A percentile compares a stretch with the other conserved stretches of the same genome.
Evolutionary conservation across 768 basidiomycete species (phyloP).

Genomic region (Leccinum truebloodii): DNA sequence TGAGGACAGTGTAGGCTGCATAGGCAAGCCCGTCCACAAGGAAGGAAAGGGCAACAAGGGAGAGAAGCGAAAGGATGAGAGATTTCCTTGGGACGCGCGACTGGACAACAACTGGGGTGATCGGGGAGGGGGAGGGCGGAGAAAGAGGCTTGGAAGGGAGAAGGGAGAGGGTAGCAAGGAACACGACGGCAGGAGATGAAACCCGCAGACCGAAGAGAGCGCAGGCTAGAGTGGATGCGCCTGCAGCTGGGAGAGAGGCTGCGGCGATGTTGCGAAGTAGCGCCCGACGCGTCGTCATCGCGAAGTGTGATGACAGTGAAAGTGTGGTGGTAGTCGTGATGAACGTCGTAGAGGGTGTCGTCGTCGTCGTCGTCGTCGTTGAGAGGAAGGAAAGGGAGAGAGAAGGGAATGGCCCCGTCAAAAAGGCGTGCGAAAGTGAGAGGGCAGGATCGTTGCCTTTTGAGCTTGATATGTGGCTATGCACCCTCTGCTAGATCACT

Average conservation of each 20-base stretch:
- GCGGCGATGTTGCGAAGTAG: constrained; percentile 23
- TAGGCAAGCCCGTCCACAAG: constrained; percentile 77
- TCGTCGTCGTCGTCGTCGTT: constrained; percentile 31
- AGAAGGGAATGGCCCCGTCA: constrained; percentile 24
- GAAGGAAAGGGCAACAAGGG: constrained; percentile 70
- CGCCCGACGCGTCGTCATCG: constrained; percentile 29
- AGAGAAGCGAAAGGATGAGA: constrained; percentile 70
- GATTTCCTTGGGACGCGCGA: constrained; percentile 72
- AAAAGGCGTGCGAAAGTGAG: constrained; percentile 33
- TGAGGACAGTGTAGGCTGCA: constrained; percentile 61
- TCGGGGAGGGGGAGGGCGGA: constrained; percentile 53
- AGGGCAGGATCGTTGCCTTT: constrained; percentile 30
- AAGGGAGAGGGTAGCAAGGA: constrained; percentile 63
- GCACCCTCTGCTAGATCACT: constrained; percentile 1
- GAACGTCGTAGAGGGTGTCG: not conserved
- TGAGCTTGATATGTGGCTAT: constrained; percentile 35
- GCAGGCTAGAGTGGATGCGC: constrained; percentile 23
- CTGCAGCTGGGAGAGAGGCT: constrained; percentile 26
- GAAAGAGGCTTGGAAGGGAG: constrained; percentile 48
- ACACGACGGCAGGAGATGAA: constrained; percentile 65
- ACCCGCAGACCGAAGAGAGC: constrained; percentile 61
- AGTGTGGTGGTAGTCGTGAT: not conserved
- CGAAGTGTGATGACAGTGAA: not conserved
- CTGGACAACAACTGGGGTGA: constrained; percentile 77
- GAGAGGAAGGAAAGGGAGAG: constrained; percentile 20